Conservation (phyloP, 805 yeast genomes). For the Lachancea meyersii region DNA sequence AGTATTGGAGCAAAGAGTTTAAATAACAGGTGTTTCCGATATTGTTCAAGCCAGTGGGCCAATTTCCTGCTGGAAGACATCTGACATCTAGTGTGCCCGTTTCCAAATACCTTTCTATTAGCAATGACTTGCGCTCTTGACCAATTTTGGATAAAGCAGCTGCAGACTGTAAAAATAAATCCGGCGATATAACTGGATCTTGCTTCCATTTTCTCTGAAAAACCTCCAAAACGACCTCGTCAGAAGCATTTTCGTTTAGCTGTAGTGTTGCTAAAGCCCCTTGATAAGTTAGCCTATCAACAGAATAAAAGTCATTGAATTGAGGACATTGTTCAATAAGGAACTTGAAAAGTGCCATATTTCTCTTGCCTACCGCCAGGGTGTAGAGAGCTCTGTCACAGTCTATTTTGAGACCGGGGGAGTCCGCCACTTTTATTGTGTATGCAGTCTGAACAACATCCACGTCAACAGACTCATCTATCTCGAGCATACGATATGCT, state of each 20-base stretch:
- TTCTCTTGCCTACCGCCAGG: slow-evolving; percentile 52
- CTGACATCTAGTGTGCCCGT: slow-evolving; percentile 59
- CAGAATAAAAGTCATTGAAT: slow-evolving; percentile 22
- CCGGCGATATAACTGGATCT: slow-evolving; percentile 26
- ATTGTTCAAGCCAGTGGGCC: slow-evolving; percentile 91
- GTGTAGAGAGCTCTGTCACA: slow-evolving; percentile 53
- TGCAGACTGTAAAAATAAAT: slow-evolving; percentile 52
- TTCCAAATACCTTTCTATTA: slow-evolving; percentile 49
- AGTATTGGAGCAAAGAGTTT: slow-evolving; percentile 85
- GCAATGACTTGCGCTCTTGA: slow-evolving; percentile 44
- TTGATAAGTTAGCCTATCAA: slow-evolving; percentile 26
- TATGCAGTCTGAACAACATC: slow-evolving; percentile 73
- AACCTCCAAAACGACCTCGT: slow-evolving; percentile 37
- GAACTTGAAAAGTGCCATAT: slow-evolving; percentile 51
- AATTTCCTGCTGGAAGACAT: slow-evolving; percentile 53
- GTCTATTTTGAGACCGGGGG: slow-evolving; percentile 36
- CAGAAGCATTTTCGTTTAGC: slow-evolving; percentile 46
- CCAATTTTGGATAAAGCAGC: slow-evolving; percentile 54
- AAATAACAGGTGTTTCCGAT: slow-evolving; percentile 95
- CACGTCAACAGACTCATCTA: slow-evolving; percentile 50
- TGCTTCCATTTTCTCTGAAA: slow-evolving; percentile 30
- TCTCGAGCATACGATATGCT: slow-evolving; percentile 49
- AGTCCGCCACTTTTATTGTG: slow-evolving; percentile 55
- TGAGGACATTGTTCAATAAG: slow-evolving; percentile 36
- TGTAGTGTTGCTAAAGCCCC: slow-evolving; percentile 48